Evolutionary conservation across 176 grass and related monocot species (phyloP).

Genomic region (Oryza meyeriana): DNA sequence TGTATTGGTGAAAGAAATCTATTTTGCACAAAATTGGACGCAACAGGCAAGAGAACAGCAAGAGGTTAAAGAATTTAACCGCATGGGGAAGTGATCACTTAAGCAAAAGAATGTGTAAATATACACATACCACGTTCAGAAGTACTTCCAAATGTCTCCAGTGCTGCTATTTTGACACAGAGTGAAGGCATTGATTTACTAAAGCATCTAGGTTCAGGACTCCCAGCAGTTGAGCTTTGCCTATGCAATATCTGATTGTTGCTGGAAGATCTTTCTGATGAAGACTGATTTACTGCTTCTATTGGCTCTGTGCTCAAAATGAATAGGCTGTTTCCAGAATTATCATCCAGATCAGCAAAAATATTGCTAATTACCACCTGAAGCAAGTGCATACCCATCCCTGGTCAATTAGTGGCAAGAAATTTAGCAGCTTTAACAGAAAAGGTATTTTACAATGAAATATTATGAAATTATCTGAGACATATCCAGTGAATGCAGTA

Average conservation of each 20-base stretch:
- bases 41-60: background rate
- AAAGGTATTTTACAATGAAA: slow-evolving; percentile 20
- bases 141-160: slow-evolving; percentile 56
- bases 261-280: slow-evolving; percentile 22
- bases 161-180: slow-evolving; percentile 55
- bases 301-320: background rate
- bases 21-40: background rate
- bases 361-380: slow-evolving; percentile 53
- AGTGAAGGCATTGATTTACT: slow-evolving; percentile 27
- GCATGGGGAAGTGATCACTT: background rate
- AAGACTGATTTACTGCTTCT: slow-evolving; percentile 3
- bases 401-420: slow-evolving; percentile 36
- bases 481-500: background rate
- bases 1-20: background rate
- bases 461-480: background rate
- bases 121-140: slow-evolving; percentile 45
- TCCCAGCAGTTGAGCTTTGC: background rate
- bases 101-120: background rate
- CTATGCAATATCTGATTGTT: slow-evolving; percentile 14
- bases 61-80: background rate
- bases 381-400: slow-evolving; percentile 54
- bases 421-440: slow-evolving; percentile 18
- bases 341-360: slow-evolving; percentile 51
- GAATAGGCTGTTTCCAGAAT: slow-evolving; percentile 21
- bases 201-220: background rate